Evolutionary conservation across 768 basidiomycete species (phyloP), one percentile per base, ranked within the genome.

Genomic region (Podaxis sp.): DNA sequence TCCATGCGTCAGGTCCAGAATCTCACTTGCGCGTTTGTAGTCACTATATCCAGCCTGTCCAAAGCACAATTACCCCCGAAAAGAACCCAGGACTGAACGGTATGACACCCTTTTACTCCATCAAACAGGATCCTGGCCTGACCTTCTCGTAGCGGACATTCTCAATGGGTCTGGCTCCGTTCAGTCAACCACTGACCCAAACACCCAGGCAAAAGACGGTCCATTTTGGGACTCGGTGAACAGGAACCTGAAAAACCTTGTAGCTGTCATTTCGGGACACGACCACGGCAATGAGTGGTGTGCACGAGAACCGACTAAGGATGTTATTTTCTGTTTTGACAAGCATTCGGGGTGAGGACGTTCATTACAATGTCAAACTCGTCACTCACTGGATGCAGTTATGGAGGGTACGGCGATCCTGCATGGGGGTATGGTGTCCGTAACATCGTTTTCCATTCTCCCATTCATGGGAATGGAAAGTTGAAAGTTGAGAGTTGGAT

Each of bases 261-360:
- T 84, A 54, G 89, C 83, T 0, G 80, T 90, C 42, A 76, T 91
- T 28, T 90, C 87, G 2, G 89, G 90, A 46, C 90, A 92, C 61
- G 90, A 89, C 69, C 90, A 92, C 65, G 90, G 90, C 1, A 81
- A 92, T 63, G 89, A 91, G 70, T 92, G 90, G 90, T 92, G 90
- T 64, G 82, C 83, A 7, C 84, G 88, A 17, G 87, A 90, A 64
- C 81, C 82, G 1, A 80, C 78, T 3, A 84, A 85, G 64, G 75
- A 83, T 44, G 80, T 88, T 8, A 82, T 89, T 0, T 90, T 91
- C 71, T 93, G 90, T 70, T 93, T 92, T 65, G 81, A 82, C 68
- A 92, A 92, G 70, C 90, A 92, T 69, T 87, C 88, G 1, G 90
- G 89, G 85, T 89, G 66, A 12, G 76, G 3, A 63, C 39, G 12